Evolutionary conservation across 2,329 filamentous ascomycete genomes (phyloP), one percentile per base, ranked within the genome.

Genomic region (Blastomyces emzantsi): DNA sequence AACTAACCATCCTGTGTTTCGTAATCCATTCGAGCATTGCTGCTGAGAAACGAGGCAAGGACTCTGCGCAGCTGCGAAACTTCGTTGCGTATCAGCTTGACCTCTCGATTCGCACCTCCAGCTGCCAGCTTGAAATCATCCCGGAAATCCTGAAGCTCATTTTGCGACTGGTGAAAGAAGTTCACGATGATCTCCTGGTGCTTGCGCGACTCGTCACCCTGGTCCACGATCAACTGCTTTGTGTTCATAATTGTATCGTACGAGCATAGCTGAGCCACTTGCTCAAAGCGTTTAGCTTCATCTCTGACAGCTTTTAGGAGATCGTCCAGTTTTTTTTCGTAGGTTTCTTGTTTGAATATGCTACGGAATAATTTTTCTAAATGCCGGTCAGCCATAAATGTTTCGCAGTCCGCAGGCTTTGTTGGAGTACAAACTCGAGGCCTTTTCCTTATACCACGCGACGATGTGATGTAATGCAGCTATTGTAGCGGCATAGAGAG

Each of bases 401-500:
- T 7, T 15, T 6, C 5, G 15, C 36, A 30, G 41, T 33, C 47
- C 15, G 15, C n/a, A 22, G 6, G 36, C 13, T 13, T 30, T 45
- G 9, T 59, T 39, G 6, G 52, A 47, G 13, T 15, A 47, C 39
- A 11, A 47, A 59, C 56, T 59, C 17, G 28, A 47, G 9, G 56
- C 56, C 7, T 59, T 59, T 59, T 59, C 56, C 39, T 19, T 59
- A 25, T 59, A 59, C 56, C 56, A 59, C 6, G 8, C 25, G 6
- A 59, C 36, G 28, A 59, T 59, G 22, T 43, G 56, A 19, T 59
- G 56, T 45, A 59, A 9, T 39, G 56, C 56, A 15, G 56, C 41
- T 47, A 59, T 59, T 59, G 56, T 59, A 30, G 56, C 56, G 15
- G 41, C 30, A 59, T 59, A 59, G 39, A 59, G 56, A 5, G 36